phyloP scores from a whole-genome alignment of 768 basidiomycete species.

The Hypholoma fasciculare region DNA sequence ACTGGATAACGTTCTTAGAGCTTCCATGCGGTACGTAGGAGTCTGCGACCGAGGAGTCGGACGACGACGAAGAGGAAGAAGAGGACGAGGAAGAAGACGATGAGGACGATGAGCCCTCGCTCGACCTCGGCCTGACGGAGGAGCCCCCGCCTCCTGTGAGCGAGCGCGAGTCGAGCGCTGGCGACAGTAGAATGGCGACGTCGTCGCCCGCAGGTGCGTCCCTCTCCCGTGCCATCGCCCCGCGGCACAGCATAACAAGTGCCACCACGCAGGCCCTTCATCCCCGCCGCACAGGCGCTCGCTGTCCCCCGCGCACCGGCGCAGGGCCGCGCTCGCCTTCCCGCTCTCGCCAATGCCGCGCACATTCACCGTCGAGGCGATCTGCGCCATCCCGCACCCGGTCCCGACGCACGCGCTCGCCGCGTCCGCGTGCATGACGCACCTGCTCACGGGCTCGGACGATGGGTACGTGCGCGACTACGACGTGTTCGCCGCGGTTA shows the following conservation, averaged over 20 bases:
- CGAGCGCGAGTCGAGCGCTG: conserved; percentile 17
- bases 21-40: conserved; percentile 29
- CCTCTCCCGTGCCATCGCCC: not conserved
- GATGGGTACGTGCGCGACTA: conserved; percentile 94
- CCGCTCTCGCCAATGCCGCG: conserved; percentile 44
- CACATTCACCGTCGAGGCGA: conserved; percentile 84
- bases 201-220: conserved; percentile 15
- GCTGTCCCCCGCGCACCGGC: conserved; percentile 31
- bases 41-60: conserved; percentile 60
- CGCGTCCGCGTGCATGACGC: conserved; percentile 82
- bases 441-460: conserved; percentile 87
- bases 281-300: conserved; percentile 27
- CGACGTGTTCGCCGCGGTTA: conserved; percentile 86
- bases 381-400: conserved; percentile 90
- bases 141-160: conserved; percentile 20
- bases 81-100: conserved; percentile 27
- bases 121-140: conserved; percentile 26
- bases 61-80: conserved; percentile 36
- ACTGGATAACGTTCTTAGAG: not conserved
- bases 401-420: conserved; percentile 88
- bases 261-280: conserved; percentile 14
- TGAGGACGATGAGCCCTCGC: conserved; percentile 24
- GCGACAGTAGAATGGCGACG: conserved; percentile 13
- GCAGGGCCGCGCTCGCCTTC: conserved; percentile 47
- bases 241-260: not conserved